Evolutionary conservation across 2,329 filamentous ascomycete genomes (phyloP).

Genomic region (Sordariomycetes sp.): DNA sequence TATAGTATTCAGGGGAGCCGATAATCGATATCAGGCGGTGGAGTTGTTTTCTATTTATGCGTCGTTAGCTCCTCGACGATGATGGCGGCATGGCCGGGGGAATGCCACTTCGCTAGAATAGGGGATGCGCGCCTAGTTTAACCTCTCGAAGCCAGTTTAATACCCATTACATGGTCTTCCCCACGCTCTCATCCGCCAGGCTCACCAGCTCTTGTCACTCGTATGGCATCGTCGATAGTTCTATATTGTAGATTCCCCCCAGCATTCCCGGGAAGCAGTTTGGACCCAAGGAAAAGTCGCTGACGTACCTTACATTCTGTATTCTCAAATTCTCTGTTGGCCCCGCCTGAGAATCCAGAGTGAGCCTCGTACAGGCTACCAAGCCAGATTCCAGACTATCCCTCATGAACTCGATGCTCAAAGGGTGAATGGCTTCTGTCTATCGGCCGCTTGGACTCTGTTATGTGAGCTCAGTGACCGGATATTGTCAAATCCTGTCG

Average conservation of each 20-base stretch:
- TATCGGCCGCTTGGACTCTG: slow-evolving; percentile 34
- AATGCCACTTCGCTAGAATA: no score
- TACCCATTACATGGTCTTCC: no score
- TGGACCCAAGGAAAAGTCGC: slow-evolving; percentile 50
- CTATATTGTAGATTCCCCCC: slow-evolving; percentile 36
- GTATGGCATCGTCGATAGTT: slow-evolving; percentile 48
- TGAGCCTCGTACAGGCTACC: slow-evolving; percentile 46
- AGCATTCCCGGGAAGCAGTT: slow-evolving; percentile 43
- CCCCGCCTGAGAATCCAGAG: slow-evolving; percentile 43
- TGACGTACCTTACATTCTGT: slow-evolving; percentile 47
- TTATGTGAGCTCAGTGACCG: slow-evolving; percentile 48
- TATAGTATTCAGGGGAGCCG: no score
- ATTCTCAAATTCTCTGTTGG: slow-evolving; percentile 44
- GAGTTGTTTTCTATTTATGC: no score
- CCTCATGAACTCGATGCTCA: slow-evolving; percentile 30
- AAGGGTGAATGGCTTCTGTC: slow-evolving; percentile 26
- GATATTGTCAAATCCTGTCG: slow-evolving; percentile 51
- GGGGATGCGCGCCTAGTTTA: no score
- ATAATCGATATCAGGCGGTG: no score
- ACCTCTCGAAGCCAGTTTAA: no score
- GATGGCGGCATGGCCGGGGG: no score
- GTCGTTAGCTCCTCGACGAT: no score
- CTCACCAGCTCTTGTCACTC: slow-evolving; percentile 39
- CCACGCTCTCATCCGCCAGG: slow-evolving; percentile 28
- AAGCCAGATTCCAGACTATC: slow-evolving; percentile 42